phyloP scores from a whole-genome alignment of 148 eudicot genomes.

The Rhododendron williamsianum region DNA sequence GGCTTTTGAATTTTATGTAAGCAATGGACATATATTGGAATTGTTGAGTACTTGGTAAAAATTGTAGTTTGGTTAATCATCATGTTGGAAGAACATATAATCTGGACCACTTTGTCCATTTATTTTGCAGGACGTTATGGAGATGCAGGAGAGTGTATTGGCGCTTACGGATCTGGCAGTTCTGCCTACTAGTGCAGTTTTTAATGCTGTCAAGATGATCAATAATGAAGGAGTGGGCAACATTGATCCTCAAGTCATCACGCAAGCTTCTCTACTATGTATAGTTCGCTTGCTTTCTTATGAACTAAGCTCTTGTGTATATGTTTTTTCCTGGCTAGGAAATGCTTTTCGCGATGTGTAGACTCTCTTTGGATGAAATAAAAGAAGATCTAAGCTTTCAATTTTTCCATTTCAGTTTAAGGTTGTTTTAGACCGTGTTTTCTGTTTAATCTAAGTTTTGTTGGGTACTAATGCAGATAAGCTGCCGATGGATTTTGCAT shows the following conservation, averaged over 20 bases:
- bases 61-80: background rate
- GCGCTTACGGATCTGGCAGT: slow-evolving; percentile 35
- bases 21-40: background rate
- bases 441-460: background rate
- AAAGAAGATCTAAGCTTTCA: background rate
- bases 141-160: slow-evolving; percentile 26
- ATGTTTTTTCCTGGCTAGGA: background rate
- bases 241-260: slow-evolving; percentile 31
- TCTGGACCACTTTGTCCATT: background rate
- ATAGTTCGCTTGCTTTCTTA: slow-evolving; percentile 5
- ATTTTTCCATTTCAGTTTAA: background rate
- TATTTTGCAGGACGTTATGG: slow-evolving; percentile 17
- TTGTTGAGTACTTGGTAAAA: background rate
- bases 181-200: slow-evolving; percentile 28
- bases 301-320: background rate
- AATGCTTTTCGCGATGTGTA: background rate
- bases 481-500: slow-evolving; percentile 53
- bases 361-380: background rate
- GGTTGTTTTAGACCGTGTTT: background rate
- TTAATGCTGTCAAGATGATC: slow-evolving; percentile 29
- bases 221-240: slow-evolving; percentile 24
- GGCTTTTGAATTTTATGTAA: background rate
- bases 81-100: background rate
- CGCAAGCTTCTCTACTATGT: slow-evolving; percentile 38
- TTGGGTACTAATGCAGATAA: slow-evolving; percentile 28